phyloP scores from a whole-genome alignment of 208 protist genomes.

The Strigomonas culicis region DNA sequence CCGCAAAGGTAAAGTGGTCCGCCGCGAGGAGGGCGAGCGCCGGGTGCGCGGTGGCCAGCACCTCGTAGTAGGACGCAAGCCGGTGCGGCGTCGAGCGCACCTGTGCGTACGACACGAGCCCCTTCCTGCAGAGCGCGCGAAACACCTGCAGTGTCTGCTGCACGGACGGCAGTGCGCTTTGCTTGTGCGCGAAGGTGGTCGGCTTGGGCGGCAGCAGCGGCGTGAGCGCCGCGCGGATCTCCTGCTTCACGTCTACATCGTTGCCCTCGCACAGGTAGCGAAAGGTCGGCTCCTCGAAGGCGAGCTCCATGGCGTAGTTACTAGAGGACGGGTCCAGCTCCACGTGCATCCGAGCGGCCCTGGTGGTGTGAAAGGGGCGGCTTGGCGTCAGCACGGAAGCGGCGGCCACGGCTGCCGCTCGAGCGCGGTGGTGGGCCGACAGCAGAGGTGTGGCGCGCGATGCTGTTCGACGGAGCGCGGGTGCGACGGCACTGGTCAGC shows the following conservation, averaged over 20 bases:
- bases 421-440: too few relatives aligned
- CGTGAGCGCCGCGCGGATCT: constrained; percentile 58
- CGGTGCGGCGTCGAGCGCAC: constrained; percentile 67
- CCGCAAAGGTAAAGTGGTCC: constrained; percentile 84
- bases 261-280: constrained; percentile 79
- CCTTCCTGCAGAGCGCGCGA: constrained; percentile 41
- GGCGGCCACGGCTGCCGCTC: too few relatives aligned
- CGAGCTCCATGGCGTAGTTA: constrained; percentile 70
- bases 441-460: neutral
- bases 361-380: neutral
- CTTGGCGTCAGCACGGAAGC: neutral
- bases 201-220: constrained; percentile 39
- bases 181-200: constrained; percentile 47
- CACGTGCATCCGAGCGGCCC: constrained; percentile 10
- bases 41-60: constrained; percentile 54
- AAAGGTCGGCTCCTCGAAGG: constrained; percentile 86
- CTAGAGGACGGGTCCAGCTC: constrained; percentile 44
- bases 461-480: neutral
- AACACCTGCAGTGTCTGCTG: constrained; percentile 51
- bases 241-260: constrained; percentile 81
- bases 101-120: constrained; percentile 77
- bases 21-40: constrained; percentile 65
- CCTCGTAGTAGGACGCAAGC: constrained; percentile 75
- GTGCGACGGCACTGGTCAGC: neutral
- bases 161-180: neutral